These are phyloP conservation scores for Phycomyces nitens DNA, from an alignment of 192 early-diverging fungal species.

Conservation along the genomic window DNA sequence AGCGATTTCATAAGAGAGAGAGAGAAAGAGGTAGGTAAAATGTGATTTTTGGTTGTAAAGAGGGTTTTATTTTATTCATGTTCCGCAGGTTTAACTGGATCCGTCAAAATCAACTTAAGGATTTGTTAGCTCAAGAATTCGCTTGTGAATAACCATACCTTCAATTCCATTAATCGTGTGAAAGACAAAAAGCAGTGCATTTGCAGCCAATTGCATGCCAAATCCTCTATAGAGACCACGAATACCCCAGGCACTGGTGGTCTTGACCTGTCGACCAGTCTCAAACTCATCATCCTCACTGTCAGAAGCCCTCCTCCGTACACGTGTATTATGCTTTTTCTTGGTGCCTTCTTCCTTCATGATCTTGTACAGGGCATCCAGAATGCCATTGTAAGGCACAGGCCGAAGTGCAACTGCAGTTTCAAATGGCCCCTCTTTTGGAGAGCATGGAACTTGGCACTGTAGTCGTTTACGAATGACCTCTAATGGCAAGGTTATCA, in stretches of 20 bases:
- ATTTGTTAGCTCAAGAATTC: too few relatives aligned
- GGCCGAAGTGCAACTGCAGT: slow-evolving; percentile 61
- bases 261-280: slow-evolving; percentile 2
- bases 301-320: neutral
- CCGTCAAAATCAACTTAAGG: too few relatives aligned
- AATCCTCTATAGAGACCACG: slow-evolving; percentile 66
- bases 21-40: too few relatives aligned
- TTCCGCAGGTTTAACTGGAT: too few relatives aligned
- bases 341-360: slow-evolving; percentile 66
- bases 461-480: slow-evolving; percentile 77
- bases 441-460: slow-evolving; percentile 61
- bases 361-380: slow-evolving; percentile 63
- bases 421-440: slow-evolving; percentile 45
- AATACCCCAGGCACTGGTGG: slow-evolving; percentile 47
- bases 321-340: slow-evolving; percentile 6
- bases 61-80: too few relatives aligned
- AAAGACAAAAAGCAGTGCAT: slow-evolving; percentile 52
- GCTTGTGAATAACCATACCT: too few relatives aligned
- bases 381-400: slow-evolving; percentile 64
- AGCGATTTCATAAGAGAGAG: too few relatives aligned
- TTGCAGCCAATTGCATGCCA: slow-evolving; percentile 52
- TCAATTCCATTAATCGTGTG: slow-evolving; percentile 49
- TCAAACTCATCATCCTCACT: slow-evolving; percentile 6
- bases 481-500: slow-evolving; percentile 81
- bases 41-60: too few relatives aligned